Base-by-base conservation (phyloP, 352 stramenopile species). In the Phytophthora chlamydospora region DNA sequence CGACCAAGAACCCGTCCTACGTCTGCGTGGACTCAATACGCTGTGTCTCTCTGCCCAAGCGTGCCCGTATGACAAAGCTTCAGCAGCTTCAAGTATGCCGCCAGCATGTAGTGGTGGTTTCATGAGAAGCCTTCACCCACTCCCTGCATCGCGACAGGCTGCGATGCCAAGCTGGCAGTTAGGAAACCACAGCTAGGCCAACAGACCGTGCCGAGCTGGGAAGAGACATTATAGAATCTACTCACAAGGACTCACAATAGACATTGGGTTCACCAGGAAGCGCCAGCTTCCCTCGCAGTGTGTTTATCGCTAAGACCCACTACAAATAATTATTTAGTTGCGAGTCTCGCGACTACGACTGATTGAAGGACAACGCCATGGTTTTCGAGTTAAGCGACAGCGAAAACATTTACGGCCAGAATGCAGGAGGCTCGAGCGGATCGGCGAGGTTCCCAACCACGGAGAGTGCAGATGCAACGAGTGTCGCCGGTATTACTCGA, bases 311-410 rank as follows among this genome's bases (percentile, higher is more conserved):
- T 38, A 34, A 24, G n/a, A 50, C 31, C n/a, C 43, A 38, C 43
- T 50, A 50, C 43, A 36, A 50, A 51, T 0, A 51, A 51, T 48
- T 58, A 0, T 48, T 58, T 58, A 58, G 49, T 47, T 58, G 49
- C 35, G 35, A 40, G 39, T 27, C n/a, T 41, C n/a, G 27, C 49
- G 16, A 58, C 36, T n/a, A 46, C n/a, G 29, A 53, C 21, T 27
- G 24, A 58, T 39, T 33, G 33, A 55, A 42, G 21, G 21, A 24
- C 21, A 24, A 24, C 21, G 21, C 21, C 12, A 55, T 34, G 49
- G 13, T 42, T n/a, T 32, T 32, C 4, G 34, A 12, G 32, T 39
- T 19, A 9, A 48, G 12, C 19, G 38, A 39, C 29, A 19, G 39
- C n/a, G 24, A 48, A 14, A 40, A 17, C 9, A 40, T 5, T 19